Base-by-base conservation (phyloP, 768 basidiomycete genomes). In the Tricholoma saponaceum region DNA sequence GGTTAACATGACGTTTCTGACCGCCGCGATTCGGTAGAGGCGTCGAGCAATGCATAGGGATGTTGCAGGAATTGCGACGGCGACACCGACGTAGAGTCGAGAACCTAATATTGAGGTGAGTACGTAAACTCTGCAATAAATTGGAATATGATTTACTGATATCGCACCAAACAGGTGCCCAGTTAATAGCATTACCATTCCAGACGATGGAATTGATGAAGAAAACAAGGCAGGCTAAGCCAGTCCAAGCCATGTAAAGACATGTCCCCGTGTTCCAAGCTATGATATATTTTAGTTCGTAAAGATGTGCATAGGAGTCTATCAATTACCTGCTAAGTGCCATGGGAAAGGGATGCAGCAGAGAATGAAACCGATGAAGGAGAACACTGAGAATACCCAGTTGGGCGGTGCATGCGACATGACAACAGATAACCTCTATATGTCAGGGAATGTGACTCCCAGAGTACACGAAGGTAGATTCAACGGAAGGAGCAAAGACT, bases 201-300 rank as follows among this genome's bases (percentile, higher is more conserved):
- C 91, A 94, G 13, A 92, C 65, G 39, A 90, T 71, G 4, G 84
- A 79, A 72, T 92, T 87, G 61, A 92, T 70, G 64, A 81, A 85
- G 51, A 76, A 69, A 52, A 79, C 79, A 49, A 92, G 78, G 67
- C 84, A 85, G 14, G 73, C 74, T 5, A 83, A 52, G 0, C 78
- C 82, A 6, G 78, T 76, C 91, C 90, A 92, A 33, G 75, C 58
- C 74, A 92, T 91, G 74, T 83, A 86, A 35, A 84, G 70, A 59
- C 89, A 84, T 9, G 90, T 90, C 25, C 87, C 65, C 33, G 65
- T 66, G 47, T 66, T 66, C 65, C 65, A 59, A 41, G 58, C 57
- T 52, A 18, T 47, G 23, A 8, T 13, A 30, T 7, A 32, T 33
- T 18, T 43, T 37, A 35, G 43, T 20, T 52, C 44, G 39, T 46